Base-by-base conservation (phyloP, 257 asterid species). In the Scutellaria minor region DNA sequence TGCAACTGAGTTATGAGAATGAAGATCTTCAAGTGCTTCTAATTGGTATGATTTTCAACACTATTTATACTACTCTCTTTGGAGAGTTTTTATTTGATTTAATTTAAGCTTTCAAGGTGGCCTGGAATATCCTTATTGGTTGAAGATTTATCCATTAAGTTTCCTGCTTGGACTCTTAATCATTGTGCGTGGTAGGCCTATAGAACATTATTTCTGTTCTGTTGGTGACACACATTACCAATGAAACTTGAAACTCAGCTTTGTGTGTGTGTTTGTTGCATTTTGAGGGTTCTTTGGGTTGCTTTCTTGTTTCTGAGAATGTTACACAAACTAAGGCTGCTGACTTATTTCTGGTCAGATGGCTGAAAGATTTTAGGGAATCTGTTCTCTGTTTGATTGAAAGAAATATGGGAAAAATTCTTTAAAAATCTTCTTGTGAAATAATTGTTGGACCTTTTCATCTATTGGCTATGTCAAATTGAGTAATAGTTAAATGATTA, bases 321-420 rank as follows among this genome's bases (percentile, higher is more conserved):
- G 78, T 31, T 31, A 31, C 37, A 31, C 37, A 31, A 31, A 31
- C 81, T 73, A 75, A 68, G 64, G 64, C 75, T 18, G 64, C 75
- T 14, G 90, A 85, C 64, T 88, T 96, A 79, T 95, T 88, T 83
- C 76, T 95, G 79, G 84, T 88, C 75, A 83, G 91, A 78, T 95
- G 99, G 98, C 77, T 95, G 81, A 88, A 86, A 79, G 8, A 37
- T 40, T 45, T 37, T 52, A 12, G 18, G 18, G 18, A 18, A 18
- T 18, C 15, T 27, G 20, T 18, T 69, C 51, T 55, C 35, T 20
- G 14, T 51, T 39, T 66, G 35, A 52, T 40, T 10, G 47, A 44
- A 55, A 52, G 35, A 27, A 27, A 27, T 27, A 27, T 27, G 35
- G 35, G 27, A 8, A 7, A 7, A 20, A 67, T 44, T 12, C 39